Conservation (phyloP, 345 rosid species). For the Euphorbia pulcherrima region DNA sequence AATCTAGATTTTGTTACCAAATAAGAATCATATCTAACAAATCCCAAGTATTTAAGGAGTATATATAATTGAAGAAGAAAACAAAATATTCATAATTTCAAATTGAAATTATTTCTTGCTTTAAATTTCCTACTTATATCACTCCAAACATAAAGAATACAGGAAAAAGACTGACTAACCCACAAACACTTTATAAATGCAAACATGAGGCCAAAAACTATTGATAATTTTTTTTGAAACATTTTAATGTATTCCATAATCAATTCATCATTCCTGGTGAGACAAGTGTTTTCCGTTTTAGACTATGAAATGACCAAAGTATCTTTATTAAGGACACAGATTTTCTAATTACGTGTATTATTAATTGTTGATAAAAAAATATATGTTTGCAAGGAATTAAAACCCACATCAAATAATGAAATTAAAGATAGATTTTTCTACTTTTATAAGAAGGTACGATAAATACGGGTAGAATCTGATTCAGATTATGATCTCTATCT, state of each 20-base stretch:
- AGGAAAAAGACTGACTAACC: slow-evolving; percentile 25
- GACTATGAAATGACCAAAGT: slow-evolving; percentile 4
- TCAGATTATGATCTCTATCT: slow-evolving; percentile 8
- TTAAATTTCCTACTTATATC: slow-evolving; percentile 1
- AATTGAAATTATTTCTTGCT: too few species aligned
- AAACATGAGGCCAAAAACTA: neutral
- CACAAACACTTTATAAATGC: neutral
- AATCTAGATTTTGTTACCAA: neutral
- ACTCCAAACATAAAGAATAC: neutral
- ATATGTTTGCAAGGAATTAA: slow-evolving; percentile 5
- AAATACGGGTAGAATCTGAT: slow-evolving; percentile 17
- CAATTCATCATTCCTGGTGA: neutral
- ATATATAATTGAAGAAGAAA: too few species aligned
- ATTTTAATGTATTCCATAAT: neutral
- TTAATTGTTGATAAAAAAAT: neutral
- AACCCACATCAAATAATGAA: neutral
- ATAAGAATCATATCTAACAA: neutral
- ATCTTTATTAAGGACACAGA: neutral
- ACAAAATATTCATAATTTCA: neutral
- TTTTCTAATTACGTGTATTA: neutral
- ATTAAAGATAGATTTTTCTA: slow-evolving; percentile 16
- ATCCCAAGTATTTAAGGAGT: too few species aligned
- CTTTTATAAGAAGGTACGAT: slow-evolving; percentile 10
- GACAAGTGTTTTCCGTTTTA: neutral
- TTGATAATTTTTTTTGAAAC: neutral